Base-by-base conservation (phyloP, 225 moss, liverwort and hornwort species). In the Pseudisothecium myosuroides region DNA sequence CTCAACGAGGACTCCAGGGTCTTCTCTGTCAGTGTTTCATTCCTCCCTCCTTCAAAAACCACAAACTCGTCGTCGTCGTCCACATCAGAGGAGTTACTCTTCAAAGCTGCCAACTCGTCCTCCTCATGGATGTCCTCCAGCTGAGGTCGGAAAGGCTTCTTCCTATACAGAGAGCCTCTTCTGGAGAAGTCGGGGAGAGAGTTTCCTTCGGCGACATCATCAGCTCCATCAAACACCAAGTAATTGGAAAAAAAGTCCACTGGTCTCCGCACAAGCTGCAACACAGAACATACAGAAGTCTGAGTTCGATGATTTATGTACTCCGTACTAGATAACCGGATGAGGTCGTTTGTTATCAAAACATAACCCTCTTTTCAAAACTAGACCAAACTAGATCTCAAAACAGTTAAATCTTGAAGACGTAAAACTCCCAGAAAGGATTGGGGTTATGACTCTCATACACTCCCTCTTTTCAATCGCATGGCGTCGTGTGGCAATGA, bases 121-220 rank as follows among this genome's bases (percentile, higher is more conserved):
- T 91, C 93, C 85, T 94, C 94, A 39, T 86, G 88, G 80, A 93
- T 93, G 86, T 91, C 92, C 67, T 91, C 92, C 49, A 93, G 59
- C 85, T 91, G 89, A 28, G 93, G 95, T 63, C 80, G 85, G 76
- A 91, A 92, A 21, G 89, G 86, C 73, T 93, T 91, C 80, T 83
- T 92, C 74, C 52, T 65, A 11, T 91, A 89, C 74, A 85, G 83
- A 28, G 67, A 86, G 31, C 81, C 79, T 83, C 89, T 85, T n/a
- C 92, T 86, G 9, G 92, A 88, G 62, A 91, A 89, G 12, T 87
- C 87, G 29, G 67, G 87, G 69, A 91, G 90, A 56, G 52, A 82
- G 41, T 31, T 87, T 6, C 49, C 87, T 79, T 92, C 83, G n/a
- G 45, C 82, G 1, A 65, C 83, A 69, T 89, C 91, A 41, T 86